A percentile compares a stretch with the other conserved stretches of the same genome.
These are phyloP conservation scores for Orbilia ellipsospora DNA, from an alignment of 2,329 filamentous ascomycete species.

Conservation along the genomic window DNA sequence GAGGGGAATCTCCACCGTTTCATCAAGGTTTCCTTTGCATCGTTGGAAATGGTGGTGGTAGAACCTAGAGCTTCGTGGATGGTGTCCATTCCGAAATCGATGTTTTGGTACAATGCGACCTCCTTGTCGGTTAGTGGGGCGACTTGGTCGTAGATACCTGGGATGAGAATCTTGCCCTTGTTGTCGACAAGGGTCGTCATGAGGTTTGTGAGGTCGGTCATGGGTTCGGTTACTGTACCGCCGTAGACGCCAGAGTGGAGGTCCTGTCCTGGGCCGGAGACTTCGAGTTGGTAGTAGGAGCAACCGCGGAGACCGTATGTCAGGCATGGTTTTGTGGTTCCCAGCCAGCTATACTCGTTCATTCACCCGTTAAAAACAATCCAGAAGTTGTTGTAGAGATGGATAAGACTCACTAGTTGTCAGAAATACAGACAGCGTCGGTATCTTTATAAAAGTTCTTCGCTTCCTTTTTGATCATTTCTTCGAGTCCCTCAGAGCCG, in stretches of 20 bases:
- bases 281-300: conserved; percentile 95
- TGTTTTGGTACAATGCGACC: conserved; percentile 84
- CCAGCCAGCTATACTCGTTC: conserved; percentile 75
- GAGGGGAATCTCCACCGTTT: conserved; percentile 95
- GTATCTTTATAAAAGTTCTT: conserved; percentile 95
- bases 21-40: conserved; percentile 94
- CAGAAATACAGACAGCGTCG: conserved; percentile 96
- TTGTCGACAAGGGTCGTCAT: conserved; percentile 87
- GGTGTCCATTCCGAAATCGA: conserved; percentile 96
- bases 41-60: conserved; percentile 83
- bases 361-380: too few species aligned
- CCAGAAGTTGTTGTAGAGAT: too few species aligned
- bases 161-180: conserved; percentile 90
- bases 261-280: conserved; percentile 91
- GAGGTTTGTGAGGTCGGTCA: conserved; percentile 91
- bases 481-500: conserved; percentile 93
- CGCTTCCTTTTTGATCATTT: conserved; percentile 89
- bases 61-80: conserved; percentile 91
- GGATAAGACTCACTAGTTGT: conserved; percentile 76
- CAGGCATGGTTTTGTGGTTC: conserved; percentile 96
- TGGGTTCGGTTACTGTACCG: conserved; percentile 95
- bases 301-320: conserved; percentile 96
- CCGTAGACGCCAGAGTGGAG: conserved; percentile 97
- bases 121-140: conserved; percentile 88
- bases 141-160: conserved; percentile 93